phyloP scores from a whole-genome alignment of 345 rosid species.

The Orychophragmus violaceus region DNA sequence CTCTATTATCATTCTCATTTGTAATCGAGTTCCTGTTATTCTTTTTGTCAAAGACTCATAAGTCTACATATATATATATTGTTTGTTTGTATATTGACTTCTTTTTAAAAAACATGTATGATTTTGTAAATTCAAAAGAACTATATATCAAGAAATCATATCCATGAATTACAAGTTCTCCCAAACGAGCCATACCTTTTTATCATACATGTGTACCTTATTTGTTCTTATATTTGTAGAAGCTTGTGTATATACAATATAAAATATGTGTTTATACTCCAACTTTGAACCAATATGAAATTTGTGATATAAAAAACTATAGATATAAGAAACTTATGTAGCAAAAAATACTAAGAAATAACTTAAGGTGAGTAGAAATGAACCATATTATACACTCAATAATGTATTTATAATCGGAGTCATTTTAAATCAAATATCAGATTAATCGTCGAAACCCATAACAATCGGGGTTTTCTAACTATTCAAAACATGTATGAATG shows the following conservation, averaged over 20 bases:
- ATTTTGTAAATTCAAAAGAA: not conserved
- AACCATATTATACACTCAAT: not conserved
- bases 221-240: not conserved
- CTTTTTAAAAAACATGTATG: not conserved
- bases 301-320: too few relatives aligned
- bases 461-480: too few relatives aligned
- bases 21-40: too few relatives aligned
- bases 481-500: too few relatives aligned
- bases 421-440: too few relatives aligned
- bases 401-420: too few relatives aligned
- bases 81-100: not conserved
- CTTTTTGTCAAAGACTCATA: slow-evolving; percentile 3
- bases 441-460: too few relatives aligned
- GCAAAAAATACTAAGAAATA: not conserved
- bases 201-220: too few relatives aligned
- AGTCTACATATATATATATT: not conserved
- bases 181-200: not conserved
- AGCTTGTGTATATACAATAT: not conserved
- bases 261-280: not conserved
- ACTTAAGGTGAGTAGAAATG: not conserved
- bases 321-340: not conserved
- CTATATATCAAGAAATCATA: not conserved
- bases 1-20: not conserved
- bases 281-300: not conserved
- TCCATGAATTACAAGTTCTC: not conserved